Evolutionary conservation across 106 monocot genomes (phyloP), one percentile per base, ranked within the genome.

Genomic region (Apostasia shenzhenica): DNA sequence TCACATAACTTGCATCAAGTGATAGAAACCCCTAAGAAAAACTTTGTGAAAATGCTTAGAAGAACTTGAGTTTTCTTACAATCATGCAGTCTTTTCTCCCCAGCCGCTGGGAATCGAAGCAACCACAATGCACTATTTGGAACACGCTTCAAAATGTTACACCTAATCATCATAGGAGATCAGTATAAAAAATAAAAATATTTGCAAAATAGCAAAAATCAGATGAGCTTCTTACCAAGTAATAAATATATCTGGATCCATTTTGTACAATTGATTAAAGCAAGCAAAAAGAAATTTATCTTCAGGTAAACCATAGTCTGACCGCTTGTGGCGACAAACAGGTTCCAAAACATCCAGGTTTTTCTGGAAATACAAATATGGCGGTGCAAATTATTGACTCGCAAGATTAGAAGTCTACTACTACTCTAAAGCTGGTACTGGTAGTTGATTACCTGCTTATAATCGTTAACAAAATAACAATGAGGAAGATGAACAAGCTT

Each of bases 391-490:
- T n/a, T 49, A 7, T 48, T 37, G 26, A 26, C 26, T 26, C 26
- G 26, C 26, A 47, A n/a, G 54, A 68, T 6, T 54, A 6, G 52
- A 5, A 41, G 40, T 5, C 2, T 54, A 54, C 54, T 54, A 8
- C 8, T 9, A 8, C 8, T 2, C 43, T 41, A 40, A 8, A 41
- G 41, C 9, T 26, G 5, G 10, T 3, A 65, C 41, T 6, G 68
- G 9, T 48, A 65, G 14, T 8, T 48, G 51, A 55, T 67, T 76
- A 89, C 95, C 84, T 92, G 91, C 54, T 92, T 97, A 73, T 97
- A 97, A 72, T 97, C 95, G 79, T 97, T 97, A n/a, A 92, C 95
- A 69, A 97, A 97, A 53, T 97, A 97, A 63, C 92, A 92, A 76
- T 97, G 95, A 41, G 95, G 95, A 50, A 97, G 82, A 74, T 89